Evolutionary conservation across 371 early-diverging fungal species (phyloP).

Genomic region (Rhizopus stolonifer): DNA sequence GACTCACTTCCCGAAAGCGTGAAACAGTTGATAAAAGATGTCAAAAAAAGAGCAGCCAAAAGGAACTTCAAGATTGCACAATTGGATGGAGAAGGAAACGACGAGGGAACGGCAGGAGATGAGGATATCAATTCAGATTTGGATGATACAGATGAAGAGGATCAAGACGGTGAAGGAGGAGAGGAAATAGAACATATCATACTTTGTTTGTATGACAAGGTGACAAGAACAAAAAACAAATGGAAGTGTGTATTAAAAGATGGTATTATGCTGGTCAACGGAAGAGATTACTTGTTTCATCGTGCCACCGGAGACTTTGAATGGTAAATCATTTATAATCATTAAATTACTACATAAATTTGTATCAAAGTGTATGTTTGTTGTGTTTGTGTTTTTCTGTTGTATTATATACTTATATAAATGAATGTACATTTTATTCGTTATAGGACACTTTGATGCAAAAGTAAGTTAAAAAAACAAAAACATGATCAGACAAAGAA

Average conservation of each 20-base stretch:
- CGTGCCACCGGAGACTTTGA: slow-evolving; percentile 94
- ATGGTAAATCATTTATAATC: slow-evolving; percentile 70
- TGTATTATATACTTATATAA: no score
- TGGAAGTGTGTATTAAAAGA: slow-evolving; percentile 96
- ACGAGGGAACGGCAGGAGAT: slow-evolving; percentile 37
- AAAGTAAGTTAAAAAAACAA: no score
- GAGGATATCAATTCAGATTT: slow-evolving; percentile 87
- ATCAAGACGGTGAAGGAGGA: slow-evolving; percentile 72
- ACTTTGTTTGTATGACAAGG: slow-evolving; percentile 95
- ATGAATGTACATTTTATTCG: no score
- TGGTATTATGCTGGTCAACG: slow-evolving; percentile 93
- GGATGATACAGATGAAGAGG: slow-evolving; percentile 76
- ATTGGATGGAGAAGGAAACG: slow-evolving; percentile 57
- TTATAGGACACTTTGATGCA: no score
- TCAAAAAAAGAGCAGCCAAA: slow-evolving; percentile 27
- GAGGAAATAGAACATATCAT: slow-evolving; percentile 85
- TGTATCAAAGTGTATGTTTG: no score
- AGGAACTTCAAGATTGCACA: slow-evolving; percentile 34
- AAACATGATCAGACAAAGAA: no score
- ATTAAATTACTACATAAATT: no score
- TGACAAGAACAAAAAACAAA: slow-evolving; percentile 92
- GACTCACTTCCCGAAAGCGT: slow-evolving; percentile 38
- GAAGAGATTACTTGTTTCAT: slow-evolving; percentile 91
- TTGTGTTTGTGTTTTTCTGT: no score
- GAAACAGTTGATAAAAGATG: slow-evolving; percentile 41